phyloP scores from a whole-genome alignment of 1,139 yeast genomes.

The Kluyveromyces marxianus region DNA sequence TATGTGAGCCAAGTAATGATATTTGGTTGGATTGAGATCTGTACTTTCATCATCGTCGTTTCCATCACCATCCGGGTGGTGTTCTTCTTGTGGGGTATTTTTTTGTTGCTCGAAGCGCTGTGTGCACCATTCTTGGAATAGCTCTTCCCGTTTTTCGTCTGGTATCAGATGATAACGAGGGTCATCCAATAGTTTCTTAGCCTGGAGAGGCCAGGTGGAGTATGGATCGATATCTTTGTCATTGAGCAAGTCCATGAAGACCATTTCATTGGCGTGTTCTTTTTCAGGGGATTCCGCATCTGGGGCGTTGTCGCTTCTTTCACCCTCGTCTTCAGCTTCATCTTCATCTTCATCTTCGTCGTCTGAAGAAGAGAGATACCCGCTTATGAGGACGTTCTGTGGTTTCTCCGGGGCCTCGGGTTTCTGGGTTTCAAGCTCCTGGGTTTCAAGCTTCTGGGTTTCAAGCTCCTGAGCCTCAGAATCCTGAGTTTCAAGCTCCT shows the following conservation, averaged over 20 bases:
- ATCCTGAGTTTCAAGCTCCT: too few species aligned
- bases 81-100: neutral
- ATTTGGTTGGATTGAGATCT: slow-evolving; percentile 22
- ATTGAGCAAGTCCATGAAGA: slow-evolving; percentile 16
- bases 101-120: neutral
- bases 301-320: neutral
- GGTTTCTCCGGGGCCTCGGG: neutral
- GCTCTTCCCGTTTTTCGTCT: slow-evolving; percentile 17
- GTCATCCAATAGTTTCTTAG: slow-evolving; percentile 17
- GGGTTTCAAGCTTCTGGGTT: too few species aligned
- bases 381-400: neutral
- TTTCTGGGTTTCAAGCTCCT: neutral
- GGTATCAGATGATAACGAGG: slow-evolving; percentile 17
- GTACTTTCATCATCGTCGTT: slow-evolving; percentile 4
- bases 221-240: slow-evolving; percentile 19
- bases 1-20: slow-evolving; percentile 28
- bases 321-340: neutral
- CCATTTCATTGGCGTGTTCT: slow-evolving; percentile 6
- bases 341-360: neutral
- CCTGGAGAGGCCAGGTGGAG: slow-evolving; percentile 24
- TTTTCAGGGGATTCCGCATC: slow-evolving; percentile 3
- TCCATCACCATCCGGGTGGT: neutral
- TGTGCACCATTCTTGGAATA: slow-evolving; percentile 27
- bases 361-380: neutral
- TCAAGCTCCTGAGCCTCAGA: too few species aligned